Conservation (phyloP, 768 basidiomycete species). For the Strobilomyces echinocephalus region DNA sequence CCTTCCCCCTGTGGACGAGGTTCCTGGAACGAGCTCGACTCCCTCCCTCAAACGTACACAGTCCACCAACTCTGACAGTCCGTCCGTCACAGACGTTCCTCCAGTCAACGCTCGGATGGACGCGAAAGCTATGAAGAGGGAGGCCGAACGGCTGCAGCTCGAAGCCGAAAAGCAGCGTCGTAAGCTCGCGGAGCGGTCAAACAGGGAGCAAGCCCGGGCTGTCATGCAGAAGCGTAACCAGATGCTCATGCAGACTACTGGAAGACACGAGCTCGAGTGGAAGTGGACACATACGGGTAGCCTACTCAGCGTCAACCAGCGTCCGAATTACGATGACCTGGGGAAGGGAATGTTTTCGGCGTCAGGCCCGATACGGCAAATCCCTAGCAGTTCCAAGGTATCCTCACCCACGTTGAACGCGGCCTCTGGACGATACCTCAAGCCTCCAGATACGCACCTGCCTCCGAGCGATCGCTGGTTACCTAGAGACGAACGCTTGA, state of each 20-base stretch:
- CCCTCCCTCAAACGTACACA: conserved; percentile 75
- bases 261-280: conserved; percentile 61
- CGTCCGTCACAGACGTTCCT: conserved; percentile 50
- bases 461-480: conserved; percentile 44
- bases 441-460: conserved; percentile 32
- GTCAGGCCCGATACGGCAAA: conserved; percentile 62
- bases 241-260: conserved; percentile 55
- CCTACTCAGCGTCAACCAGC: conserved; percentile 38
- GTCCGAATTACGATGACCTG: conserved; percentile 26
- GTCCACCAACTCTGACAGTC: conserved; percentile 71
- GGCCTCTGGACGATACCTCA: conserved; percentile 54
- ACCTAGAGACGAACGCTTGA: conserved; percentile 52
- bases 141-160: conserved; percentile 68
- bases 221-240: conserved; percentile 88
- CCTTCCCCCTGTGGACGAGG: conserved; percentile 71
- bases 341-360: conserved; percentile 50
- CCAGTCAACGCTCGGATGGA: conserved; percentile 44
- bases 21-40: conserved; percentile 49
- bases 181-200: conserved; percentile 64
- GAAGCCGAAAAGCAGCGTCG: conserved; percentile 86
- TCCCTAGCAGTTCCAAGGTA: conserved; percentile 38
- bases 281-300: conserved; percentile 38
- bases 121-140: conserved; percentile 75
- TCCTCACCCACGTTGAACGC: conserved; percentile 52
- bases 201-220: conserved; percentile 84